Evolutionary conservation across 352 stramenopile genomes (phyloP), one percentile per base, ranked within the genome.

Genomic region (Phytopythium aichiense): DNA sequence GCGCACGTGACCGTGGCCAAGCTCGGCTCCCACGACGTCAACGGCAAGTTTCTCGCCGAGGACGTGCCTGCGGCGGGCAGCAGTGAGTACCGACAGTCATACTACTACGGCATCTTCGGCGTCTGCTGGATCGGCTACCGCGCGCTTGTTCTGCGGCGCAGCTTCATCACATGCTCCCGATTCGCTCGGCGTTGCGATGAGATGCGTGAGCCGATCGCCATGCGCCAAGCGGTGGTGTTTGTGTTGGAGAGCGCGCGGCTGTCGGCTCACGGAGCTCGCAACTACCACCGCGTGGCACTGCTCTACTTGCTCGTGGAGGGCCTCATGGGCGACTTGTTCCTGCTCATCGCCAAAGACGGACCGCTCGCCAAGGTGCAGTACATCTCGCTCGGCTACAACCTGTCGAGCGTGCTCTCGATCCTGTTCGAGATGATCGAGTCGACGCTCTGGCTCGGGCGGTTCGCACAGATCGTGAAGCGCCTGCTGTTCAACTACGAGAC

Each of bases 381-480:
- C 31, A 68, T 68, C 4, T 74, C 67, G 13, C 67, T 74, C 28
- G 67, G 67, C 45, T 74, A 74, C 40, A 71, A 71, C 22, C 56
- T 74, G 25, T 37, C 67, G 4, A 43, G 54, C 5, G 50, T 71
- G 6, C 63, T 74, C 38, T 71, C 67, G 7, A 71, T 74, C 46
- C 16, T 74, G 4, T 74, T 74, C 23, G 67, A 74, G 40, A 74
- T 69, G 64, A 25, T 69, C 18, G 67, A 74, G 52, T 60, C 64
- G 2, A 69, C 59, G 64, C 63, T 66, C 12, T 74, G 64, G 67
- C n/a, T 60, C 37, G 40, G 25, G 2, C 37, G 40, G 20, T 52
- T 28, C 23, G 28, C 38, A 2, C 40, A 52, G 25, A 28, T 69
- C 22, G 4, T 52, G 3, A 66, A 68, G 33, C 40, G 53, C 12